Evolutionary conservation across 257 asterid genomes (phyloP).

Genomic region (Rehmannia glutinosa): DNA sequence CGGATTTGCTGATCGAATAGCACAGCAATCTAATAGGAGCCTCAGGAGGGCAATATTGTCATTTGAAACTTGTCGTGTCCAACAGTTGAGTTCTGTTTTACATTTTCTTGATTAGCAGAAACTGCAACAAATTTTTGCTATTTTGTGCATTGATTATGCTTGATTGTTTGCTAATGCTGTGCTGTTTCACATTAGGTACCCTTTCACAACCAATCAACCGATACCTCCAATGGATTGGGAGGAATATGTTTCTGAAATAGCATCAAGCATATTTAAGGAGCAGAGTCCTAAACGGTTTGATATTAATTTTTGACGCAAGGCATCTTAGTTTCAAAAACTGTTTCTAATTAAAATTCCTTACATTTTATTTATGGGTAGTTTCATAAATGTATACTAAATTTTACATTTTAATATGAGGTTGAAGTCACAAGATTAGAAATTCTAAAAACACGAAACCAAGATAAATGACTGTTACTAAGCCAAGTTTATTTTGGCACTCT

Average conservation of each 20-base stretch:
- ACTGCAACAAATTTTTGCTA: background rate
- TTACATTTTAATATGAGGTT: background rate
- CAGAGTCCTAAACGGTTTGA: conserved; percentile 92
- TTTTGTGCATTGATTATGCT: background rate
- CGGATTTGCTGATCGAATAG: conserved; percentile 76
- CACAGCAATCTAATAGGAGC: conserved; percentile 82
- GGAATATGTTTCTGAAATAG: conserved; percentile 84
- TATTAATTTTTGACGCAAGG: conserved; percentile 11
- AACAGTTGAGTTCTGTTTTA: conserved; percentile 59
- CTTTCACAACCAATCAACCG: conserved; percentile 67
- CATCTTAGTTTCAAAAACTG: too few species aligned
- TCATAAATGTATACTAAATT: background rate
- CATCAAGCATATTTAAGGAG: conserved; percentile 87
- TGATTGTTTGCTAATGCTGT: conserved; percentile 11
- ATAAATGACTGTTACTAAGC: background rate
- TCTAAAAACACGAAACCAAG: background rate
- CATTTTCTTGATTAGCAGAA: conserved; percentile 10
- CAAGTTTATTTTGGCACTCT: too few species aligned
- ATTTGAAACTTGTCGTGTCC: conserved; percentile 92
- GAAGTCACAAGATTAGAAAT: background rate
- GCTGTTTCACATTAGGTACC: conserved; percentile 56
- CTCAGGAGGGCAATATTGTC: conserved; percentile 87
- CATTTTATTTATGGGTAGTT: background rate
- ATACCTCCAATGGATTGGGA: conserved; percentile 98
- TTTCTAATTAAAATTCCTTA: too few species aligned